phyloP scores from a whole-genome alignment of 108 stramenopile genomes.

The Parietichytrium sp. region DNA sequence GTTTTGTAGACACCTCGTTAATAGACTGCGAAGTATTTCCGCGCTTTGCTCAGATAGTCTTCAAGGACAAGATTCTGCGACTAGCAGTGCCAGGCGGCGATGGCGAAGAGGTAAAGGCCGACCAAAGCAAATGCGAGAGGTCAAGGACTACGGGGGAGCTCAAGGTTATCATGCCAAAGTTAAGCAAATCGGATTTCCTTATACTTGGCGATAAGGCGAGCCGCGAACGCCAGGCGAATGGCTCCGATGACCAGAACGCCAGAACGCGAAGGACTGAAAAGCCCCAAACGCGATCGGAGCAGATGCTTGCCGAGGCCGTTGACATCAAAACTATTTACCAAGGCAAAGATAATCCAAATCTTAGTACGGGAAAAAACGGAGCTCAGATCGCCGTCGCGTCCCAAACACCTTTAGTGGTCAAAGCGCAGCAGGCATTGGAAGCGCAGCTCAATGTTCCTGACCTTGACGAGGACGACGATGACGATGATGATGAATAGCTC shows the following conservation, averaged over 20 bases:
- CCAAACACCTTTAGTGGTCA: slow-evolving; percentile 24
- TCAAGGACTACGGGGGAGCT: slow-evolving; percentile 74
- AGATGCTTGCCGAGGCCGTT: background rate
- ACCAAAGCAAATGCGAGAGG: slow-evolving; percentile 59
- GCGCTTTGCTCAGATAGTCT: slow-evolving; percentile 70
- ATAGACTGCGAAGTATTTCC: slow-evolving; percentile 85
- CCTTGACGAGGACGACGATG: slow-evolving; percentile 44
- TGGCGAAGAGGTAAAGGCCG: slow-evolving; percentile 62
- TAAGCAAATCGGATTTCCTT: slow-evolving; percentile 50
- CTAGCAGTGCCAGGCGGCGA: slow-evolving; percentile 57
- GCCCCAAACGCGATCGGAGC: background rate
- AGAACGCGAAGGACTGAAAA: background rate
- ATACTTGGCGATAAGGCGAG: slow-evolving; percentile 43
- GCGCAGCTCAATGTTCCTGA: background rate
- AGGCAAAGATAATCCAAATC: slow-evolving; percentile 51
- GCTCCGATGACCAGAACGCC: background rate
- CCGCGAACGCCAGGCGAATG: background rate
- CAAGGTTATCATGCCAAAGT: slow-evolving; percentile 74
- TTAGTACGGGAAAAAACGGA: slow-evolving; percentile 44
- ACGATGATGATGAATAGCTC: slow-evolving; percentile 53
- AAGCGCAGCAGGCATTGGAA: background rate
- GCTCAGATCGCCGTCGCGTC: slow-evolving; percentile 32
- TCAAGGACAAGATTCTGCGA: slow-evolving; percentile 74
- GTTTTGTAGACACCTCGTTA: slow-evolving; percentile 70
- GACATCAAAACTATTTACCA: slow-evolving; percentile 35